Evolutionary conservation across 345 rosid species (phyloP), one percentile per base, ranked within the genome.

Genomic region (Linum trigynum): DNA sequence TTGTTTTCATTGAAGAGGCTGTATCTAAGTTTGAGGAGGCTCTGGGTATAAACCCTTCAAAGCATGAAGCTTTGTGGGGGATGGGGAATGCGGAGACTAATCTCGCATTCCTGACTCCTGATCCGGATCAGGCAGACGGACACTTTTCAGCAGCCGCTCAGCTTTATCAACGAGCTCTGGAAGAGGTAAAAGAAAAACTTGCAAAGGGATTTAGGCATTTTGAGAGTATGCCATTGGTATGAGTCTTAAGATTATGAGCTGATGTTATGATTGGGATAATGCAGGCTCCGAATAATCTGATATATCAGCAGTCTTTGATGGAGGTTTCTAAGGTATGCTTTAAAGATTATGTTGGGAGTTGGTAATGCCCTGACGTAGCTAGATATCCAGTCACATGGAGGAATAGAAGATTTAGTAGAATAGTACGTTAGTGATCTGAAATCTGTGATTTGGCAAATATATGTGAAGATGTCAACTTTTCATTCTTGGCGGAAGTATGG

Each of bases 1-100:
- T 65, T 65, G 37, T 39, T 16, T 17, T 39, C 23, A 59, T 7
- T 38, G 7, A 60, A 74, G 77, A 74, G 3, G 70, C 73, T 2
- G 62, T 69, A 48, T 65, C 70, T 16, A 74, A 65, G 59, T 57
- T 74, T 16, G 74, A 74, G 63, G 74, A 74, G 61, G 73, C 77
- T 9, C 39, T 74, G 68, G 5, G 11, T 37, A 65, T 74, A 55
- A 69, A 56, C 57, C 77, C 77, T 9, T 14, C 55, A 1, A 72
- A 51, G 55, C 55, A 73, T 38, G 68, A 69, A 7, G 23, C 71
- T 14, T 38, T 69, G 7, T 74, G 74, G 71, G 62, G 32, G 3
- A 32, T 74, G 2, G 73, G 77, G 32, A 74, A 69, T 50, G 70
- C 70, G 39, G 41, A 69, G 35, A 66, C 74, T 32, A 69, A 73